phyloP scores from a whole-genome alignment of 495 filamentous ascomycete species.

The Podospora australis region DNA sequence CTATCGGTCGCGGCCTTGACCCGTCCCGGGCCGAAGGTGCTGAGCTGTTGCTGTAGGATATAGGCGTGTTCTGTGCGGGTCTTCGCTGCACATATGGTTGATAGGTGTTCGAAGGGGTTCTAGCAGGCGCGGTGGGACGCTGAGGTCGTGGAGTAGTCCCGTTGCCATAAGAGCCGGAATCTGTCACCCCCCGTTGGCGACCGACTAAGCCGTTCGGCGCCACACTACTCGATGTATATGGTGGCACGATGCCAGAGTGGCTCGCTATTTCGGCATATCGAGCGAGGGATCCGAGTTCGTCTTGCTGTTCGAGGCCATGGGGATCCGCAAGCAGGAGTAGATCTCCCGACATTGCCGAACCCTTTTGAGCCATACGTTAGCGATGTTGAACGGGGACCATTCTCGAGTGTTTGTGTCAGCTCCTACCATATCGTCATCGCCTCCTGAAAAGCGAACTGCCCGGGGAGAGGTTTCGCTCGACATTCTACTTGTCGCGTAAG shows the following conservation, averaged over 20 bases:
- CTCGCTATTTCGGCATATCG: slow-evolving; percentile 30
- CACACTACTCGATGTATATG: slow-evolving; percentile 17
- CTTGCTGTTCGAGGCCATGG: slow-evolving; percentile 40
- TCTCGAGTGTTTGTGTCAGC: slow-evolving; percentile 31
- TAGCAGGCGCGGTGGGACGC: slow-evolving; percentile 29
- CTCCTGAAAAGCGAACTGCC: slow-evolving; percentile 45
- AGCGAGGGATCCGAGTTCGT: slow-evolving; percentile 38
- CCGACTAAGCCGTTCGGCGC: slow-evolving; percentile 28
- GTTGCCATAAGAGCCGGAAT: slow-evolving; percentile 19
- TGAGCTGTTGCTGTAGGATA: slow-evolving; percentile 28
- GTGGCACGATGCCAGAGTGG: slow-evolving; percentile 31
- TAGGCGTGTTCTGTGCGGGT: slow-evolving; percentile 22
- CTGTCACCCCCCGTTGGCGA: slow-evolving; percentile 26
- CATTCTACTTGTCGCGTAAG: too few relatives aligned
- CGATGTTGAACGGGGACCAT: slow-evolving; percentile 37
- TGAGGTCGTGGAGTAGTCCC: slow-evolving; percentile 24
- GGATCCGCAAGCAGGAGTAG: slow-evolving; percentile 38
- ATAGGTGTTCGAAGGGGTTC: slow-evolving; percentile 47
- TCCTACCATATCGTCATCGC: slow-evolving; percentile 27
- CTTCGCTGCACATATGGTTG: slow-evolving; percentile 37
- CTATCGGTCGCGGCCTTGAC: slow-evolving; percentile 73
- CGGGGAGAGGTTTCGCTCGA: slow-evolving; percentile 43
- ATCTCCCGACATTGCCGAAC: slow-evolving; percentile 58
- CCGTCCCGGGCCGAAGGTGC: slow-evolving; percentile 71
- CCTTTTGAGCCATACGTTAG: slow-evolving; percentile 56